A percentile compares a stretch with the other conserved stretches of the same genome.
Conservation (phyloP, 345 rosid species). For the Noccaea bulbosa region DNA sequence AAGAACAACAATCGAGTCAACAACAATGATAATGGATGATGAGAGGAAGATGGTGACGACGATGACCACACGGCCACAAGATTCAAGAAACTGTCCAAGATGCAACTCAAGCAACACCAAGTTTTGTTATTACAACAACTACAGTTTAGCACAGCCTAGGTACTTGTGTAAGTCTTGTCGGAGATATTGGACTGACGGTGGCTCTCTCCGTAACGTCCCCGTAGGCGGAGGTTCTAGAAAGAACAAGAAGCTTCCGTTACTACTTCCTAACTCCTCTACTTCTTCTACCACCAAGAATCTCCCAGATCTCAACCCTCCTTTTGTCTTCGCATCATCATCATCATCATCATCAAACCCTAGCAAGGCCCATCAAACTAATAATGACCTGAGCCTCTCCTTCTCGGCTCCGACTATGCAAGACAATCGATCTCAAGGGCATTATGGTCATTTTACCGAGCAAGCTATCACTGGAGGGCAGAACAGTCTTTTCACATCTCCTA, state of each 20-base stretch:
- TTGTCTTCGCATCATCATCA: conserved; percentile 33
- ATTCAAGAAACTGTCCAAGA: conserved; percentile 46
- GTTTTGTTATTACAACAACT: conserved; percentile 47
- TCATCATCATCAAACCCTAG: conserved; percentile 42
- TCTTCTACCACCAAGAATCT: conserved; percentile 39
- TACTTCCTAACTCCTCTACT: conserved; percentile 31
- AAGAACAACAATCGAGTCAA: conserved; percentile 17
- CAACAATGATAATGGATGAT: conserved; percentile 36
- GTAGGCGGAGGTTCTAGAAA: conserved; percentile 47
- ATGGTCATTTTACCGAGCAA: conserved; percentile 17
- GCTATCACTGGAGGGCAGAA: conserved; percentile 32
- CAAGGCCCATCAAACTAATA: conserved; percentile 16
- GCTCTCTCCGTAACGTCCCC: conserved; percentile 47
- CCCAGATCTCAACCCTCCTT: conserved; percentile 44
- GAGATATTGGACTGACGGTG: conserved; percentile 48
- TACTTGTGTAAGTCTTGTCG: conserved; percentile 46
- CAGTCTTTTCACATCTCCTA: conserved; percentile 33
- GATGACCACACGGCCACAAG: conserved; percentile 38
- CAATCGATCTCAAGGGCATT: conserved; percentile 26
- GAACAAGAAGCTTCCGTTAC: conserved; percentile 42
- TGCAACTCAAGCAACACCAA: conserved; percentile 48
- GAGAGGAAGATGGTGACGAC: conserved; percentile 36
- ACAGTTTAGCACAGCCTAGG: conserved; percentile 46
- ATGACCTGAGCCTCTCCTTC: conserved; percentile 41
- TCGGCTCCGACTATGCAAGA: conserved; percentile 23